Percentiles rank a stretch among this genome's conserved stretches.
These are phyloP conservation scores for Raffaelea albimanens DNA, from an alignment of 2,329 filamentous ascomycete species.

Conservation along the genomic window DNA sequence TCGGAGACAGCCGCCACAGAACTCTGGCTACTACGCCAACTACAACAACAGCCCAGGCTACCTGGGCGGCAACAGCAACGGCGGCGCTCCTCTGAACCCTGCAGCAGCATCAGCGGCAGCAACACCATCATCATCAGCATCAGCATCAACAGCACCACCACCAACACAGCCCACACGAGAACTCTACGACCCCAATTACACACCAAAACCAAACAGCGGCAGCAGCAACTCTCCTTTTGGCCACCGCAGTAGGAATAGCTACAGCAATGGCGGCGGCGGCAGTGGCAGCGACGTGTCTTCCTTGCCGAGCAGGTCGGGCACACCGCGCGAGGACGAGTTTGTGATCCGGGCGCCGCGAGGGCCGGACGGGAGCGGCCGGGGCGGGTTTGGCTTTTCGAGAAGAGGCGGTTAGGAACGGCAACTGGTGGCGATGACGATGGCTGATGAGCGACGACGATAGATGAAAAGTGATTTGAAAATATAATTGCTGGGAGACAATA, in stretches of 20 bases:
- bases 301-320: constrained; percentile 29
- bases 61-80: background rate
- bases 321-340: constrained; percentile 51
- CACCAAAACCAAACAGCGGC: constrained; percentile 45
- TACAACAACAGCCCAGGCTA: too few species aligned
- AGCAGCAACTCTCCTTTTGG: constrained; percentile 19
- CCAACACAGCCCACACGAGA: constrained; percentile 35
- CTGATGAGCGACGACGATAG: too few species aligned
- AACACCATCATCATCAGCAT: too few species aligned
- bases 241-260: constrained; percentile 28
- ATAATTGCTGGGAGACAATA: too few species aligned
- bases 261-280: constrained; percentile 20
- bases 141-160: background rate
- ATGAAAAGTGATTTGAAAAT: too few species aligned
- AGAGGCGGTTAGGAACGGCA: constrained; percentile 39
- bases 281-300: constrained; percentile 14
- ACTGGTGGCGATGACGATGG: too few species aligned
- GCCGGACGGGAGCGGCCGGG: constrained; percentile 66
- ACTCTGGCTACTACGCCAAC: too few species aligned
- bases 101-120: too few species aligned
- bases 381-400: constrained; percentile 66
- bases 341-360: constrained; percentile 67
- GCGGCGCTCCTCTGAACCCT: too few species aligned
- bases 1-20: too few species aligned
- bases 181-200: constrained; percentile 69